Base-by-base conservation (phyloP, 257 asterid genomes). In the Galeopsis tetrahit region DNA sequence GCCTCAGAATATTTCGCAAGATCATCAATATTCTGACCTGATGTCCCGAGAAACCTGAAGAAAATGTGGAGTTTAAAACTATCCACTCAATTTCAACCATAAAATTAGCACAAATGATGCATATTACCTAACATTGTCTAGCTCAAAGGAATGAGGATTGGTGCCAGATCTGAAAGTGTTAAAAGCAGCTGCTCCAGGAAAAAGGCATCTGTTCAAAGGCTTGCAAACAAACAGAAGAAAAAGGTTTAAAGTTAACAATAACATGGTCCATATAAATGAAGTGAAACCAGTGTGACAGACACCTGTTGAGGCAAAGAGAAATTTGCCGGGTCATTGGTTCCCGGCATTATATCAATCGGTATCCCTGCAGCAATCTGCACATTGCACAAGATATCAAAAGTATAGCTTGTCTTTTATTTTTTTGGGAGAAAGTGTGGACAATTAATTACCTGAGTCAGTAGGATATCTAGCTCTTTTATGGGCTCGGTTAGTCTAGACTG, bases 81-180 rank as follows among this genome's bases (percentile, higher is more conserved):
- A 9, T 60, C 5, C 28, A 28, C 39, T 42, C 17, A 61, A 68
- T 44, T 60, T 60, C 11, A n/a, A 55, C 51, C 46, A 62, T 39
- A 53, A 7, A 7, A 39, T 64, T 17, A 39, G 71, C 70, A 56
- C 8, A 73, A 61, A 43, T 49, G 10, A 70, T 31, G 46, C 38
- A 68, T 39, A 80, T 78, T 77, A 94, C 99, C 95, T 86, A 77
- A 92, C 82, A 63, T 84, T 87, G 81, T 95, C 99, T 66, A 95
- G 92, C 82, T 88, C 95, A 72, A 95, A 95, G 53, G 86, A 81
- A 80, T 95, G 98, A 68, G 99, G 99, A 74, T 92, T 95, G 32
- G 93, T 85, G 86, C 99, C 88, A 63, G 99, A 95, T 81, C 96
- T 87, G 85, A 95, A 95, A 74, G 96, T 92, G 90, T 86, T 92